Evolutionary conservation across 148 eudicot species (phyloP).

Genomic region (Salicornia ramosissima): DNA sequence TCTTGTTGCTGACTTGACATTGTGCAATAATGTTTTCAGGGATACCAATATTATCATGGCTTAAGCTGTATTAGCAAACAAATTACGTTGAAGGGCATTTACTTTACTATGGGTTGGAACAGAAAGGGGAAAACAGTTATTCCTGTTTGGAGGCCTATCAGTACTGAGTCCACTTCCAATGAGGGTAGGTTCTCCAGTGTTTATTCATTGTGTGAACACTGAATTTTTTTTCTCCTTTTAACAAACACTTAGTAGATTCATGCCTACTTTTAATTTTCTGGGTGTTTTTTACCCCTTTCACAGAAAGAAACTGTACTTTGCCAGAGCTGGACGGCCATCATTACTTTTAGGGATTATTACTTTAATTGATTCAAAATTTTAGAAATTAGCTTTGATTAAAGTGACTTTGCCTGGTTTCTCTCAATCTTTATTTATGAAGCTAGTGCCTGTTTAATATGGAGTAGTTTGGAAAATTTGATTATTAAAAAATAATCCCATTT

Average conservation of each 20-base stretch:
- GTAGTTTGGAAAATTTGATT: too few relatives aligned
- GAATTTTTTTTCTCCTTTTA: background rate
- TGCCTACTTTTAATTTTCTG: background rate
- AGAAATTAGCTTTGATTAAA: too few relatives aligned
- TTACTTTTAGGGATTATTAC: background rate
- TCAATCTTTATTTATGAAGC: too few relatives aligned
- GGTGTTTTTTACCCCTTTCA: background rate
- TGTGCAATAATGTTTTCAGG: conserved; percentile 19
- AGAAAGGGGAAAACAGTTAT: conserved; percentile 22
- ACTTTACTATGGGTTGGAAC: conserved; percentile 21
- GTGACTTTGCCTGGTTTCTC: background rate
- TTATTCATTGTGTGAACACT: background rate
- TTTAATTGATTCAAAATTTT: background rate
- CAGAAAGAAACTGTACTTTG: background rate
- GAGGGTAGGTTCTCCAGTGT: conserved; percentile 21
- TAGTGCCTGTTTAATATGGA: too few relatives aligned
- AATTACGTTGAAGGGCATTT: background rate
- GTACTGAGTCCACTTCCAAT: conserved; percentile 24
- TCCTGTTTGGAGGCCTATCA: conserved; percentile 29
- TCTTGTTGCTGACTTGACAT: background rate
- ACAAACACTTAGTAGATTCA: background rate
- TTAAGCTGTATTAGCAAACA: conserved; percentile 11
- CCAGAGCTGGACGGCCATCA: background rate
- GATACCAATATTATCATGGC: conserved; percentile 16
- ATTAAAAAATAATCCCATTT: too few relatives aligned